Evolutionary conservation across 352 stramenopile genomes (phyloP), one percentile per base, ranked within the genome.

Genomic region (Pythium folliculosum): DNA sequence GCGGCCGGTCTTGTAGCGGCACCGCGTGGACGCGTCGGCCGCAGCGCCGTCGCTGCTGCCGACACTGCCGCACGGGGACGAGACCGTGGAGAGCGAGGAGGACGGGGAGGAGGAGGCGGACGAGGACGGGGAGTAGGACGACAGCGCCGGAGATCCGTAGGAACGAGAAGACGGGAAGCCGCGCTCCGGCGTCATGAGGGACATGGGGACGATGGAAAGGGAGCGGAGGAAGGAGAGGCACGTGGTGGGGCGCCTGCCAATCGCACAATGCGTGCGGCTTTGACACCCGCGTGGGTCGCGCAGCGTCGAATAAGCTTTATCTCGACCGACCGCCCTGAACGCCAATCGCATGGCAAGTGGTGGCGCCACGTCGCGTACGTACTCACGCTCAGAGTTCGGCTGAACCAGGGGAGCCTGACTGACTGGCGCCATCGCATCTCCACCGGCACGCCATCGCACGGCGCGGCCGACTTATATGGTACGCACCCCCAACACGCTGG

Each of bases 1-100:
- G 4, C 84, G 81, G 6, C 86, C 85, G 1, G 88, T 93, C 77
- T 94, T 93, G 82, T 94, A 95, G 0, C 81, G 78, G 68, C 88
- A 95, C 22, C 75, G 77, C 44, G 54, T 52, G 0, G 14, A 53
- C n/a, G 47, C n/a, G 47, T 40, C 35, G 35, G 12, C 12, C 35
- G 35, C 12, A 12, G 35, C 35, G 35, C 35, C 35, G 35, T 12
- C 35, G 12, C 35, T 12, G 35, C 12, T 40, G 35, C 12, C 35
- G 35, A 6, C 12, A 12, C 12, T 40, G 35, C 12, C 12, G 35
- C 35, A 12, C 12, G 35, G 35, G 6, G 35, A 40, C 35, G 35
- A 40, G 35, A 12, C 35, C 35, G 35, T 12, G 6, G 35, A 40
- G 35, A 40, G 6, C n/a, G n/a, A n/a, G n/a, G n/a, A n/a, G n/a